phyloP scores from a whole-genome alignment of 495 filamentous ascomycete genomes.

The Sabuloglossum arenarium region DNA sequence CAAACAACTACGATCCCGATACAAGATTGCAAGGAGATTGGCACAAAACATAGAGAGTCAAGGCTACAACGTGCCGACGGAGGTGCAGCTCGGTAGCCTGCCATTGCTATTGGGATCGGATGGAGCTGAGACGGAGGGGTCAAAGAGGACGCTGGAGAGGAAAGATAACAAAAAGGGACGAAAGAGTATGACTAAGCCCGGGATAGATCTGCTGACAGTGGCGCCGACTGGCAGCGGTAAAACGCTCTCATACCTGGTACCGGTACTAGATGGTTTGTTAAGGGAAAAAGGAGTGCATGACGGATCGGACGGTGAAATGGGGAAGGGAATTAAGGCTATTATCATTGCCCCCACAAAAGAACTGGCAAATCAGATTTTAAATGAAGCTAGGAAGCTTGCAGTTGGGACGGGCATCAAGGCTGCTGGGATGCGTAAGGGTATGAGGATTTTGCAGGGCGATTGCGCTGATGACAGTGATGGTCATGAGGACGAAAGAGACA shows the following conservation, averaged over 20 bases:
- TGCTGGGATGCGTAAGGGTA: conserved; percentile 65
- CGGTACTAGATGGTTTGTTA: conserved; percentile 55
- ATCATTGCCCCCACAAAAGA: conserved; percentile 86
- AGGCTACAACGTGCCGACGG: conserved; percentile 71
- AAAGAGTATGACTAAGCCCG: not conserved
- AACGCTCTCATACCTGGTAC: conserved; percentile 79
- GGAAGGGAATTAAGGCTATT: conserved; percentile 33
- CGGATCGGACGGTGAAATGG: conserved; percentile 15
- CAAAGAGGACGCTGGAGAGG: conserved; percentile 8
- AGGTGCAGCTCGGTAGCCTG: conserved; percentile 75
- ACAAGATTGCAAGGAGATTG: conserved; percentile 47
- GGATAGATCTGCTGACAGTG: conserved; percentile 53
- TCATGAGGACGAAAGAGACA: conserved; percentile 15
- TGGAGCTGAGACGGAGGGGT: conserved; percentile 1
- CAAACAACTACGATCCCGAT: conserved; percentile 41
- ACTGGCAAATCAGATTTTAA: conserved; percentile 76
- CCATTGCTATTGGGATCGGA: conserved; percentile 43
- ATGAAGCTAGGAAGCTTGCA: conserved; percentile 69
- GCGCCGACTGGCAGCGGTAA: conserved; percentile 97
- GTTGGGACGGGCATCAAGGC: conserved; percentile 60
- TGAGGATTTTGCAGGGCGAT: conserved; percentile 31
- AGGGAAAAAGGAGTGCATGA: conserved; percentile 19
- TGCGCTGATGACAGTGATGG: conserved; percentile 12
- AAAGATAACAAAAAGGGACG: conserved; percentile 9
- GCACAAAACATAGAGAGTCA: conserved; percentile 62